A percentile compares a stretch with the other conserved stretches of the same genome.
Evolutionary conservation across 768 basidiomycete species (phyloP).

Genomic region (Rhodotorula graminis): DNA sequence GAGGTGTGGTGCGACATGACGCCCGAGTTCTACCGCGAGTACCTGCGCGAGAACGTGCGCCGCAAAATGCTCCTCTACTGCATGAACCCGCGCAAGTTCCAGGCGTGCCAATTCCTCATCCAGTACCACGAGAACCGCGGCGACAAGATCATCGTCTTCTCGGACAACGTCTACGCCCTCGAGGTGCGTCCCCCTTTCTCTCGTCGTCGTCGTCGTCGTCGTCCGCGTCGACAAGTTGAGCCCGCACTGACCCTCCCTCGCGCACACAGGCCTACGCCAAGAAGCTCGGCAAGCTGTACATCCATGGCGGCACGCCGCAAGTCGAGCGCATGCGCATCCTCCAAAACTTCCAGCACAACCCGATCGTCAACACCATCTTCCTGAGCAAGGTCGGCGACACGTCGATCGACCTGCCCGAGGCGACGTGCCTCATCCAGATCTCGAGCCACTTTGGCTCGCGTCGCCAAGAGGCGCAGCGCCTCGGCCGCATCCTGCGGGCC

Average conservation of each 20-base stretch:
- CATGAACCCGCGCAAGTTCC: conserved; percentile 99
- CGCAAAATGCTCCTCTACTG: conserved; percentile 95
- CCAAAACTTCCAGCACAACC: conserved; percentile 90
- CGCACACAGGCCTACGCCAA: conserved; percentile 67
- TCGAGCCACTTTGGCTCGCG: conserved; percentile 98
- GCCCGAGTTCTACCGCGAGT: conserved; percentile 97
- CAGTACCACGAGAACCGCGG: conserved; percentile 96
- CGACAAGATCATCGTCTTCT: conserved; percentile 99
- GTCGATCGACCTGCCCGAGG: conserved; percentile 96
- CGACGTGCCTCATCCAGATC: conserved; percentile 98
- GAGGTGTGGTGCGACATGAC: conserved; percentile 99
- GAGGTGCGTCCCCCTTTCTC: conserved; percentile 58
- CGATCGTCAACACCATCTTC: conserved; percentile 91
- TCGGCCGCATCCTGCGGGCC: conserved; percentile 92
- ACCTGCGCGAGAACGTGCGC: conserved; percentile 82
- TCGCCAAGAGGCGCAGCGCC: conserved; percentile 91
- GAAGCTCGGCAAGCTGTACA: conserved; percentile 76
- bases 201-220: background rate
- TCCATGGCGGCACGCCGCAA: conserved; percentile 77
- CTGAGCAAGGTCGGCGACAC: conserved; percentile 98
- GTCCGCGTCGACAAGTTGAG: background rate
- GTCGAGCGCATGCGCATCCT: conserved; percentile 92
- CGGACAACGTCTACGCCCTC: conserved; percentile 93
- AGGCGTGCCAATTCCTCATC: conserved; percentile 97
- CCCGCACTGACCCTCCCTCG: background rate